Conservation (phyloP, 306 rosid genomes). For the Gleditsia sinensis region DNA sequence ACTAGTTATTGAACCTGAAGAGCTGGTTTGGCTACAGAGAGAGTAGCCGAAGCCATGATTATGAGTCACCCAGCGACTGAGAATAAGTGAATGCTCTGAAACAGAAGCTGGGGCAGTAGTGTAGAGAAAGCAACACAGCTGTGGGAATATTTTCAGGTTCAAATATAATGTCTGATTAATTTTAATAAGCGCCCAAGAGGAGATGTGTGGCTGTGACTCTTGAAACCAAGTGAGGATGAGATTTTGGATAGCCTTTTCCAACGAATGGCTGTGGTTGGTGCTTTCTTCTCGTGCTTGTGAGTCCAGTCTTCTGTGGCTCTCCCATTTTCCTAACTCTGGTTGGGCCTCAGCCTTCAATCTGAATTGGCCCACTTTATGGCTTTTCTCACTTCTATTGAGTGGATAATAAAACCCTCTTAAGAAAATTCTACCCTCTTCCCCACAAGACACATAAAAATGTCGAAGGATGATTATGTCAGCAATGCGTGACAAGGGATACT, state of each 20-base stretch:
- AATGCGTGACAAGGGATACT: constrained; percentile 5
- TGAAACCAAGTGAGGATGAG: constrained; percentile 66
- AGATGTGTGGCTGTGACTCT: constrained; percentile 57
- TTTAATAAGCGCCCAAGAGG: constrained; percentile 33
- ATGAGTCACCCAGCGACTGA: constrained; percentile 20
- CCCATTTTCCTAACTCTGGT: constrained; percentile 21
- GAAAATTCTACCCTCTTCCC: no score
- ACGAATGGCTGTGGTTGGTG: constrained; percentile 66
- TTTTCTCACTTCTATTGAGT: neutral
- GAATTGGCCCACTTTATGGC: neutral
- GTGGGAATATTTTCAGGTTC: constrained; percentile 16
- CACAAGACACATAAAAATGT: neutral
- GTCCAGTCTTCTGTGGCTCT: constrained; percentile 30
- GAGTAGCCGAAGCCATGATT: constrained; percentile 92
- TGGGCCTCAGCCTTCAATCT: constrained; percentile 30
- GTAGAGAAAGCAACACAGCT: constrained; percentile 3
- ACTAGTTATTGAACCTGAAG: constrained; percentile 57
- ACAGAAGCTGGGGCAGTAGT: constrained; percentile 23
- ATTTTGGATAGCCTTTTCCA: constrained; percentile 73
- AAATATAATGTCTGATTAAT: constrained; percentile 33
- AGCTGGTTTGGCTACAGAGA: constrained; percentile 89
- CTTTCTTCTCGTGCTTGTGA: constrained; percentile 29
- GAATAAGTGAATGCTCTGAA: neutral
- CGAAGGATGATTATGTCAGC: no score
- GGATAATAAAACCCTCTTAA: neutral